phyloP scores from a whole-genome alignment of 495 filamentous ascomycete species.

The Penicillium turbatum region DNA sequence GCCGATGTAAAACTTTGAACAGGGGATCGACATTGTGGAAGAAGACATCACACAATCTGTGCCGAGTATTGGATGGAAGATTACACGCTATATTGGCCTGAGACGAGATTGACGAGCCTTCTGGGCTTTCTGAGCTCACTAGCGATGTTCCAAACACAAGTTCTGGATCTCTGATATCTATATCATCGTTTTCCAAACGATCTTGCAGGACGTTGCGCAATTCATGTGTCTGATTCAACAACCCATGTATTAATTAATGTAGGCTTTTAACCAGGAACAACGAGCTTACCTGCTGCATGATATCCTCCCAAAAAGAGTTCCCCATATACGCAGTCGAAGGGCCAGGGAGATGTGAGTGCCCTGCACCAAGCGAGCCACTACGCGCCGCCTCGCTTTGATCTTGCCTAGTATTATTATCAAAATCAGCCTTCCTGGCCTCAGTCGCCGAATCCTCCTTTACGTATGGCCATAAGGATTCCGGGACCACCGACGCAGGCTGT shows the following conservation, averaged over 20 bases:
- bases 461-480: too few species aligned
- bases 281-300: constrained; percentile 29
- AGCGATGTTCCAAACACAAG: constrained; percentile 12
- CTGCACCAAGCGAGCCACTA: not conserved
- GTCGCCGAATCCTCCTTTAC: not conserved
- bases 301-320: constrained; percentile 34
- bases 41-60: constrained; percentile 31
- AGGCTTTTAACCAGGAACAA: not conserved
- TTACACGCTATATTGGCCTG: constrained; percentile 6
- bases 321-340: constrained; percentile 20
- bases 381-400: not conserved
- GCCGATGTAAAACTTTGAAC: constrained; percentile 38
- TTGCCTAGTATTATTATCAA: constrained; percentile 12
- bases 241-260: not conserved
- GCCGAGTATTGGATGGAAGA: constrained; percentile 5
- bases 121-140: constrained; percentile 20
- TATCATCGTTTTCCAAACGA: constrained; percentile 18
- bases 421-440: constrained; percentile 5
- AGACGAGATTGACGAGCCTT: constrained; percentile 12
- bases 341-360: constrained; percentile 12
- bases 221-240: constrained; percentile 15
- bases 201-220: constrained; percentile 23
- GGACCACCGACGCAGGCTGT: not conserved
- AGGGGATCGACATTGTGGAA: constrained; percentile 36
- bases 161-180: constrained; percentile 2